Percentiles rank a stretch among this genome's conserved stretches.
Evolutionary conservation across 108 stramenopile genomes (phyloP).

Genomic region (Stephanodiscus triporus): DNA sequence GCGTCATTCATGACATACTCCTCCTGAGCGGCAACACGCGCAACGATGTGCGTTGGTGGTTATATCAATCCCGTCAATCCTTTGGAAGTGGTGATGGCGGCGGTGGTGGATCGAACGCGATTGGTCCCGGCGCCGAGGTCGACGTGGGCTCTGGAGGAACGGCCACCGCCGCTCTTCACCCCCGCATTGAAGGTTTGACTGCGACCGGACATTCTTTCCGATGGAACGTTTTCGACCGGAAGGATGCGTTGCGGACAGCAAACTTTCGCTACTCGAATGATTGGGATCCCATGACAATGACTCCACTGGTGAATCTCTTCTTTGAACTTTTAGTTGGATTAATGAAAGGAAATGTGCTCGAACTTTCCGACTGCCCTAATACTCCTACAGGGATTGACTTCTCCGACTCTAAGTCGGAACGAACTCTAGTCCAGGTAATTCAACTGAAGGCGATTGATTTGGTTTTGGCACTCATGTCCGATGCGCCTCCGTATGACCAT

Average conservation of each 20-base stretch:
- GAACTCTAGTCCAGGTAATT: slow-evolving; percentile 6
- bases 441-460: slow-evolving; percentile 40
- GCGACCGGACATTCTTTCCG: background rate
- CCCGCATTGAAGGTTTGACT: slow-evolving; percentile 44
- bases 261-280: slow-evolving; percentile 1
- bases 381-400: background rate
- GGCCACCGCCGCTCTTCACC: background rate
- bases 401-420: slow-evolving; percentile 4
- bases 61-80: background rate
- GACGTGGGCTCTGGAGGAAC: background rate
- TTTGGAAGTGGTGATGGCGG: background rate
- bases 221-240: background rate
- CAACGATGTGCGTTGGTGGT: slow-evolving; percentile 24
- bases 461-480: slow-evolving; percentile 41
- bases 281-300: slow-evolving; percentile 45
- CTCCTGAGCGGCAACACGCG: slow-evolving; percentile 38
- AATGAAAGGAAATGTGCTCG: slow-evolving; percentile 33
- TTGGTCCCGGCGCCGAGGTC: background rate
- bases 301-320: slow-evolving; percentile 23
- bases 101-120: background rate
- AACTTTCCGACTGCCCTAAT: background rate
- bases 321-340: slow-evolving; percentile 37
- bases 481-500: slow-evolving; percentile 37
- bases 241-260: slow-evolving; percentile 16
- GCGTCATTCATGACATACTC: slow-evolving; percentile 31